Evolutionary conservation across 2,329 filamentous ascomycete species (phyloP), one percentile per base, ranked within the genome.

Genomic region (Paracamarosporium sp.): DNA sequence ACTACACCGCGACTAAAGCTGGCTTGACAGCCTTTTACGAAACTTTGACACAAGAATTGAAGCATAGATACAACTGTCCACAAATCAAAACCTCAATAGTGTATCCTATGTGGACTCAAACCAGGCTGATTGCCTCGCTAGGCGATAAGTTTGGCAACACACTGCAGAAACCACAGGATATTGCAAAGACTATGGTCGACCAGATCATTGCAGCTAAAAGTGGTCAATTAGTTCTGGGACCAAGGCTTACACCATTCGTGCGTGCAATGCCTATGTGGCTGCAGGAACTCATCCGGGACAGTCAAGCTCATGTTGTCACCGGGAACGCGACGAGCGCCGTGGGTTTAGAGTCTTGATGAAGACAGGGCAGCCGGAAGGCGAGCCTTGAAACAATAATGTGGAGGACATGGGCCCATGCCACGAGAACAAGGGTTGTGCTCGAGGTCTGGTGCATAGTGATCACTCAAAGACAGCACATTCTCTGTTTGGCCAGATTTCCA

Each of bases 51-150:
- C 70, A 76, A 38, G 79, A 81, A 57, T 62, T 81, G 15, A 77
- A 79, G 56, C 71, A 77, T 55, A 72, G 77, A 36, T 76, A 79
- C 68, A 69, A 76, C 12, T 78, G 75, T 20, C 78, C 78, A 17
- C 67, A 79, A 56, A 76, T 81, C 67, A 77, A 78, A 58, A 79
- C 77, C 8, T 75, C 76, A 5, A 71, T 78, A 24, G 74, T 81
- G 1, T 79, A 80, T 62, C 79, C 79, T 2, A 71, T 68, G 24
- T 81, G 76, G 69, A 79, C 77, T 11, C 71, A 68, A 27, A 80
- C 79, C 4, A 64, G 69, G 1, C 71, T 80, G 57, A 75, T 75
- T 2, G 70, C 68, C 35, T 57, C 72, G 9, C 66, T 77, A 51
- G 63, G 72, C 31, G 56, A 67, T 7, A 65, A 63, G 12, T 63